Evolutionary conservation across 1,139 yeast genomes (phyloP), one percentile per base, ranked within the genome.

Genomic region (Arxiozyma bovina): DNA sequence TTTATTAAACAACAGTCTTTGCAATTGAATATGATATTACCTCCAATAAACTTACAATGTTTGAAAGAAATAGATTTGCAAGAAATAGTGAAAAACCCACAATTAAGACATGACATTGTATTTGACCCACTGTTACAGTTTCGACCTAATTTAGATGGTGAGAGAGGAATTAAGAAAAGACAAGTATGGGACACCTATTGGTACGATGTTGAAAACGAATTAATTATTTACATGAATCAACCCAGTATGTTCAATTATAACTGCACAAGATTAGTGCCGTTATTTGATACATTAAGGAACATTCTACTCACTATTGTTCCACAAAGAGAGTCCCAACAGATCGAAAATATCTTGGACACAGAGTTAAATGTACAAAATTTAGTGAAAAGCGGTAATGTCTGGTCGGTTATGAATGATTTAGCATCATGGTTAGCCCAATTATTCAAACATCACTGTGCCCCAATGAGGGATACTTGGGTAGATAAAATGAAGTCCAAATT

Each of bases 111-210:
- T 69, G 98, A 91, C 67, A 88, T 91, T 56, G 77, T 89, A 30
- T 91, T 91, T 68, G 97, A 91, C 72, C 96, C 97, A 20, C 89
- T 87, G 67, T 77, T 91, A 57, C 96, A 90, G 74, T 90, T 90
- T 70, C 78, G 96, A 63, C 96, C 97, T 45, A 87, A 91, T 68
- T 74, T 89, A 62, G 96, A 90, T 70, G 96, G 96, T 52, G 96
- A 88, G 70, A 75, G 96, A 54, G 96, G 96, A 43, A 77, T 82
- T 61, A 78, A 90, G 58, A 88, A 89, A 76, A 85, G 84, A 69
- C 72, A 78, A 55, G 76, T 85, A 48, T 85, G 90, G 50, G 95
- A 87, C 65, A 82, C 79, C 64, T 89, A 90, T 71, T 91, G 98
- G 98, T 73, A 74, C 53, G 86, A 85, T 61, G 82, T 91, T 51